These are phyloP conservation scores for Ophiorrhiza pumila DNA, from an alignment of 257 asterid species.

Conservation along the genomic window DNA sequence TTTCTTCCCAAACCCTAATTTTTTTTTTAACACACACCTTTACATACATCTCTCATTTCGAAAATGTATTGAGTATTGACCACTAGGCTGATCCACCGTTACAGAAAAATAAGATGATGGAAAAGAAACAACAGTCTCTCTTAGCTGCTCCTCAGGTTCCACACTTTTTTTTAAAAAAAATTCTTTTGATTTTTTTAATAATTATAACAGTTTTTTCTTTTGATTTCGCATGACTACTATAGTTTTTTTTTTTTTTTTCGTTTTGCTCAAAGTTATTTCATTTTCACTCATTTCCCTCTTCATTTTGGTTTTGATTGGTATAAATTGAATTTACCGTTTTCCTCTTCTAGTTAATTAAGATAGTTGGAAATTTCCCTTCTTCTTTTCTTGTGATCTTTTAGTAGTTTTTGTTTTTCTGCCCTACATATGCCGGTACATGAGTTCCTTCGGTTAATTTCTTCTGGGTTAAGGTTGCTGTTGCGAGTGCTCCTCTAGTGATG, in stretches of 20 bases:
- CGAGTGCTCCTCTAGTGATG: background rate
- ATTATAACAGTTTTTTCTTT: too few species aligned
- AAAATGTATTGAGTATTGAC: too few species aligned
- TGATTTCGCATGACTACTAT: background rate
- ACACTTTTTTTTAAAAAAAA: background rate
- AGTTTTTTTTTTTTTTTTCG: too few species aligned
- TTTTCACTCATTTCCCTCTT: background rate
- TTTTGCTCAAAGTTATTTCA: background rate
- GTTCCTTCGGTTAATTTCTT: too few species aligned
- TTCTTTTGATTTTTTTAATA: background rate
- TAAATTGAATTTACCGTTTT: background rate
- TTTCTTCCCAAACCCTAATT: too few species aligned
- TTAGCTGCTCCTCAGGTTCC: constrained; percentile 94
- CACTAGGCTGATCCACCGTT: too few species aligned
- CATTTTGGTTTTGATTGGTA: background rate
- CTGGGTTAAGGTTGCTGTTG: background rate
- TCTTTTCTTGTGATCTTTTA: too few species aligned
- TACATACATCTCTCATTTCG: too few species aligned
- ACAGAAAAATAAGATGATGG: too few species aligned
- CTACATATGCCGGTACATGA: too few species aligned
- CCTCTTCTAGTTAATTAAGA: background rate
- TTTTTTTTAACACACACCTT: constrained; percentile 61
- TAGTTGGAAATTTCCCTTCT: background rate
- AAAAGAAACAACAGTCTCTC: constrained; percentile 83
- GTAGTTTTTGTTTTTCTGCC: too few species aligned